Evolutionary conservation across 495 filamentous ascomycete genomes (phyloP).

Genomic region (Aspergillus bertholletiae): DNA sequence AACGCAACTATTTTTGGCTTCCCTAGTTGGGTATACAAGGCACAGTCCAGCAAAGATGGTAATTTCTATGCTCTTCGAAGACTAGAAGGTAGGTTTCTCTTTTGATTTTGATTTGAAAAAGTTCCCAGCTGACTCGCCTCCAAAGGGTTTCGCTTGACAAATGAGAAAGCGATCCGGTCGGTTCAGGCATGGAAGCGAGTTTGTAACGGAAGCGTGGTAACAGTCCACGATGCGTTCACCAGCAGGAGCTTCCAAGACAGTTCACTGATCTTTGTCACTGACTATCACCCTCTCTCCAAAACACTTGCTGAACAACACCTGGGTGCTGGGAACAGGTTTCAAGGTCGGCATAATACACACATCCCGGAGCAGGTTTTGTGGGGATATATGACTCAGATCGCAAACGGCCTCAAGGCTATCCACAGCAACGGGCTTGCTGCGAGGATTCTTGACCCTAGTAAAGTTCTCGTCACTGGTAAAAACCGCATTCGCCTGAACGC

Average conservation of each 20-base stretch:
- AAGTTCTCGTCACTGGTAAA: constrained; percentile 68
- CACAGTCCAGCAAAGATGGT: constrained; percentile 82
- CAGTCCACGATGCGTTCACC: constrained; percentile 88
- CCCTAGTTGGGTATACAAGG: constrained; percentile 92
- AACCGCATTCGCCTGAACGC: constrained; percentile 84
- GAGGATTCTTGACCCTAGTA: constrained; percentile 75
- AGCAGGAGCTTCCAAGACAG: constrained; percentile 89
- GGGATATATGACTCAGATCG: constrained; percentile 90
- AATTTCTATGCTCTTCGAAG: constrained; percentile 78
- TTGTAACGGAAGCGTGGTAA: constrained; percentile 76
- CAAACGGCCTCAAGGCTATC: constrained; percentile 82
- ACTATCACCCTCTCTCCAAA: constrained; percentile 88
- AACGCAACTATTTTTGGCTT: constrained; percentile 75
- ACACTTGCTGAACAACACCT: constrained; percentile 85
- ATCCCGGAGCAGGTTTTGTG: constrained; percentile 80
- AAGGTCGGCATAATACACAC: constrained; percentile 41
- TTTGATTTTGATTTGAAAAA: background rate
- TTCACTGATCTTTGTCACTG: constrained; percentile 89
- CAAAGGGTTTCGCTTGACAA: constrained; percentile 73
- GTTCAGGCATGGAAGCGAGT: constrained; percentile 92
- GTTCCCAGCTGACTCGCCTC: background rate
- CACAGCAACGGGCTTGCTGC: constrained; percentile 80
- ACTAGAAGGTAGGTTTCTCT: constrained; percentile 60
- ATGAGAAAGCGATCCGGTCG: constrained; percentile 78
- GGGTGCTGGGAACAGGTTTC: constrained; percentile 51